phyloP scores from a whole-genome alignment of 2,329 filamentous ascomycete genomes.

The Colletotrichum higginsianum region DNA sequence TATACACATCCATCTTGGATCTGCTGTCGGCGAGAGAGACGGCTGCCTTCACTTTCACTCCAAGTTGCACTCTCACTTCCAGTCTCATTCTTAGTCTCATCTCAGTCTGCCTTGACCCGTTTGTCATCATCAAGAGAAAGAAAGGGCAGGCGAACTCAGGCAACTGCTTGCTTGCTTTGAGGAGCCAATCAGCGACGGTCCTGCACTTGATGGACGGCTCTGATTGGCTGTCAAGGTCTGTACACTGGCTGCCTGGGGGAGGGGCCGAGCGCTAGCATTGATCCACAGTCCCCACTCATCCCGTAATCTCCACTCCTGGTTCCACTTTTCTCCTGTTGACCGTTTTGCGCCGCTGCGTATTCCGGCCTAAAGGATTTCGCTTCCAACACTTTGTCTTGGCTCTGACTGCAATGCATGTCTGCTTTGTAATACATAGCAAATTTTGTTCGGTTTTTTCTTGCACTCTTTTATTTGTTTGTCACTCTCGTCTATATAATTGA shows the following conservation, averaged over 20 bases:
- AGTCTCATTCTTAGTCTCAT: too few species aligned
- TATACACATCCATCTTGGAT: neutral
- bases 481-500: accelerated
- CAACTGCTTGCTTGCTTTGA: neutral
- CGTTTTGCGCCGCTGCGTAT: conserved; percentile 39
- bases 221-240: conserved; percentile 15
- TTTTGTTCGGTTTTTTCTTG: too few species aligned
- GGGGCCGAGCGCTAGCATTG: neutral
- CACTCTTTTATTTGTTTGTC: too few species aligned
- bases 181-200: conserved; percentile 8
- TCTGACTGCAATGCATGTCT: too few species aligned
- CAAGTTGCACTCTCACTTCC: too few species aligned
- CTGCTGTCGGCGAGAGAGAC: too few species aligned
- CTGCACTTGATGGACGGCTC: accelerated
- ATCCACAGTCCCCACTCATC: neutral
- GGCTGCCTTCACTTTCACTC: too few species aligned
- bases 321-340: too few species aligned
- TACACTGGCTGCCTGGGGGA: neutral
- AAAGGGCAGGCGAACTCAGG: conserved; percentile 12
- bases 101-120: neutral
- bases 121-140: conserved; percentile 2
- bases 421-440: neutral
- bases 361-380: neutral
- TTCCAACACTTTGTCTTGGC: too few species aligned
- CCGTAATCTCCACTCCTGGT: neutral